Evolutionary conservation across 768 basidiomycete species (phyloP).

Genomic region (Leucocoprinus birnbaumii): DNA sequence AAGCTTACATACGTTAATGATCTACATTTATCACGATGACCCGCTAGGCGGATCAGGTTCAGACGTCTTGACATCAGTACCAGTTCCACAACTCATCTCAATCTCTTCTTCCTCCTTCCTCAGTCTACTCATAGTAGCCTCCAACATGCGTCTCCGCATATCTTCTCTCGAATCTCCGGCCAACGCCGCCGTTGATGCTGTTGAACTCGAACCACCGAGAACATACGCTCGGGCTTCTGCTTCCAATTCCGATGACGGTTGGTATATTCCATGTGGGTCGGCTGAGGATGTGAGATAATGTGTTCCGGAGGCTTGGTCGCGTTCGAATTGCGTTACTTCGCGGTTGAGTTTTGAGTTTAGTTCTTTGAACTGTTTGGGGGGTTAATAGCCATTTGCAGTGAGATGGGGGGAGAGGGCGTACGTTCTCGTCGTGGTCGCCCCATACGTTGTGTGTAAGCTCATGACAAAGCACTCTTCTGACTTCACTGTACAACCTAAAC

Average conservation of each 20-base stretch:
- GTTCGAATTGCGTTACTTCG: constrained; percentile 70
- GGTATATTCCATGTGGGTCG: constrained; percentile 7
- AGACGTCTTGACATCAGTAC: constrained; percentile 15
- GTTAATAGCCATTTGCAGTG: neutral
- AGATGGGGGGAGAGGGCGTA: constrained; percentile 29
- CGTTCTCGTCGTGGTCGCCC: constrained; percentile 71
- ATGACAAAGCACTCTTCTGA: constrained; percentile 71
- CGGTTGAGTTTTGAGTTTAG: constrained; percentile 72
- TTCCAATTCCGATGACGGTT: constrained; percentile 54
- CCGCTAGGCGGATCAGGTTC: constrained; percentile 12
- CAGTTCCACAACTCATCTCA: constrained; percentile 70
- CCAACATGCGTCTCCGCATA: constrained; percentile 48
- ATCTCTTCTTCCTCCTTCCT: constrained; percentile 67
- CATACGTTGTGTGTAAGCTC: constrained; percentile 77
- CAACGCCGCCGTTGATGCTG: neutral
- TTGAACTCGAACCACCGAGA: constrained; percentile 48
- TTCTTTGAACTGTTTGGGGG: constrained; percentile 61
- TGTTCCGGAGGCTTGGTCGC: constrained; percentile 45
- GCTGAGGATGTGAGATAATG: constrained; percentile 45
- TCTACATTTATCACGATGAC: neutral
- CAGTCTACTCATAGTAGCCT: constrained; percentile 61
- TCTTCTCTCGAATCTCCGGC: constrained; percentile 52
- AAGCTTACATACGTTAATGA: too few species aligned
- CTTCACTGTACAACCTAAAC: constrained; percentile 61
- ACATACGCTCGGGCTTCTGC: constrained; percentile 50